These are phyloP conservation scores for Craspedostauros australis DNA, from an alignment of 108 stramenopile genomes.

Conservation along the genomic window DNA sequence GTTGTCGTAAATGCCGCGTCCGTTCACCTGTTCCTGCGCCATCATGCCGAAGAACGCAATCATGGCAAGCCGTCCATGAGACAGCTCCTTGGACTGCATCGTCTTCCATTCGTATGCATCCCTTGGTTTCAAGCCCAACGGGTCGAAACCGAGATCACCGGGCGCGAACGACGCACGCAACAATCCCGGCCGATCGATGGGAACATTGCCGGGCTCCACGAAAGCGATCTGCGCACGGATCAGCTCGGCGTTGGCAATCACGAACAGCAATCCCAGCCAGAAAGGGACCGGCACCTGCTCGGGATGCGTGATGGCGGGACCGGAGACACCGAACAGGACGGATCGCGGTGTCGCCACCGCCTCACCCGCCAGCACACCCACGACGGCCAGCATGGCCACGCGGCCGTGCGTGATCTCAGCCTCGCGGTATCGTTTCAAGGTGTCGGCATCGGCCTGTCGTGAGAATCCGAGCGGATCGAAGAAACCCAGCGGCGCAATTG, in stretches of 20 bases:
- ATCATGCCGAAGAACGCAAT: constrained; percentile 66
- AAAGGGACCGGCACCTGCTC: constrained; percentile 48
- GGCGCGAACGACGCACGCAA: constrained; percentile 73
- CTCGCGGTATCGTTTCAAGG: constrained; percentile 50
- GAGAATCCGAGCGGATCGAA: constrained; percentile 60
- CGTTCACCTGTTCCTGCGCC: constrained; percentile 77
- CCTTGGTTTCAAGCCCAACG: constrained; percentile 68
- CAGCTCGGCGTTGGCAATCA: constrained; percentile 55
- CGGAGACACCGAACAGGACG: constrained; percentile 39
- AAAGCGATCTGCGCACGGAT: constrained; percentile 62
- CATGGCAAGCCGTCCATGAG: constrained; percentile 87
- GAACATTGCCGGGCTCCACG: constrained; percentile 50
- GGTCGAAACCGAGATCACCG: constrained; percentile 86
- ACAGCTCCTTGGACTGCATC: constrained; percentile 81
- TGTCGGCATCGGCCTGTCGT: constrained; percentile 27
- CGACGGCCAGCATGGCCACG: constrained; percentile 63
- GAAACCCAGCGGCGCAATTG: constrained; percentile 33
- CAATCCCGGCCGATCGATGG: constrained; percentile 27
- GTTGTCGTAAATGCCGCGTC: no score
- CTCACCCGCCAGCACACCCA: constrained; percentile 42
- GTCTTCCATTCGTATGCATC: constrained; percentile 44
- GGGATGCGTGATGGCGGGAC: constrained; percentile 81
- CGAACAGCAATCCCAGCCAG: constrained; percentile 22
- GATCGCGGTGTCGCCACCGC: constrained; percentile 29
- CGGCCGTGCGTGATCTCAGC: constrained; percentile 67